Evolutionary conservation across 2,329 filamentous ascomycete species (phyloP), one percentile per base, ranked within the genome.

Genomic region (Stachybotrys chartarum): DNA sequence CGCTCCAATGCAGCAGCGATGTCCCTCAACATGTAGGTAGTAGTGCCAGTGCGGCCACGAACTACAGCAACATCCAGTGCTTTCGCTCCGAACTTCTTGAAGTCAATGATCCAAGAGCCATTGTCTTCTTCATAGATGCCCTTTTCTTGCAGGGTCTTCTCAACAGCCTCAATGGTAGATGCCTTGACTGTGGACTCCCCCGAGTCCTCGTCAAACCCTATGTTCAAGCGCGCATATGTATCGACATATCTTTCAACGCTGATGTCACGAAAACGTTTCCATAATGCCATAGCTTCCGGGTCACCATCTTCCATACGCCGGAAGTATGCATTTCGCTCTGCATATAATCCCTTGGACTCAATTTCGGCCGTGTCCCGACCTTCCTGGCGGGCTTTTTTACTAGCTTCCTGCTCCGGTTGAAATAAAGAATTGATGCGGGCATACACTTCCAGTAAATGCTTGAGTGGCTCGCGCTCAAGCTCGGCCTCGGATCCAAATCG

Each of bases 361-460:
- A 83, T 67, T 45, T 72, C 66, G 16, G 72, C 68, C 4, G 71
- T 73, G 35, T 76, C 74, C 48, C 75, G 70, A 24, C 73, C 72
- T 42, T 77, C 72, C 16, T 74, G 73, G 57, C 78, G 75, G 46
- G 77, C 74, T 35, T 69, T 73, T 64, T 83, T 82, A 46, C 80
- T 77, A 45, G 79, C 72, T 50, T 85, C 83, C 50, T 83, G 78
- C 70, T 90, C 85, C 0, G 79, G 81, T 18, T 75, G 71, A 57
- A 85, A 78, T 42, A 85, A 78, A 52, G 77, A 76, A 63, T 83
- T 85, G 66, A 90, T 87, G 67, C 81, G 80, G 57, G 86, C 85
- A 64, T 90, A 91, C 16, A 91, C 82, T 55, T 89, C 81, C 60
- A 86, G 88, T 11, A 91, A 73, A 66, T 91, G 87, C 55, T 83